Base-by-base conservation (phyloP, 257 asterid genomes). In the Ocimum tenuiflorum region DNA sequence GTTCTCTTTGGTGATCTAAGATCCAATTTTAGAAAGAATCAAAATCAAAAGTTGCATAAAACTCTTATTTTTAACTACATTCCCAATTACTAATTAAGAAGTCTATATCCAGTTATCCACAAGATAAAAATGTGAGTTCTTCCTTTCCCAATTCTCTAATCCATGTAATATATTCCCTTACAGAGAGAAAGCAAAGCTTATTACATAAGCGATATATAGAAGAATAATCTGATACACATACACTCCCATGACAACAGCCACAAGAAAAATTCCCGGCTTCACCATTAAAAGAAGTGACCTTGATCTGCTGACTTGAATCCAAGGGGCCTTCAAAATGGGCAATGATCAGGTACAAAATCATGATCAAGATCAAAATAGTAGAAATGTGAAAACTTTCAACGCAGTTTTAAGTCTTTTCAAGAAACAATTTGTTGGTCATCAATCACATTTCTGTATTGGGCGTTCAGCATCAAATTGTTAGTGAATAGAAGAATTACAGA, bases 241-340 rank as follows among this genome's bases (percentile, higher is more conserved):
- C 96, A 71, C 87, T 82, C 96, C 98, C 85, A 85, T 74, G 39
- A 74, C 72, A 67, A 91, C 88, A 65, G 97, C 98, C 33, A 84
- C 83, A 53, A 89, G 84, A 83, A 92, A 92, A 45, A 75, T 56
- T 46, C 73, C 74, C 47, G 98, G 96, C 80, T 85, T 87, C 78
- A 92, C 98, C 91, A 82, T 79, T 75, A 89, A 68, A 51, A 92
- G 95, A 59, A 92, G 83, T 15, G 94, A 78, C 71, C 97, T 81
- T 61, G 98, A 89, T 79, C 86, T 80, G 82, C 97, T 92, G 66
- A 92, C 95, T 84, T 92, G 99, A 75, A 92, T 89, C 96, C 96
- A 92, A 19, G 97, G 99, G 65, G 89, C 98, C 98, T 88, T 66
- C 71, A 75, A 42, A 69, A 47, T 46, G 31, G n/a, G 69, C 31